Percentiles rank a stretch among this genome's conserved stretches.
phyloP scores from a whole-genome alignment of 768 basidiomycete species.

The Leccinum obscurum region DNA sequence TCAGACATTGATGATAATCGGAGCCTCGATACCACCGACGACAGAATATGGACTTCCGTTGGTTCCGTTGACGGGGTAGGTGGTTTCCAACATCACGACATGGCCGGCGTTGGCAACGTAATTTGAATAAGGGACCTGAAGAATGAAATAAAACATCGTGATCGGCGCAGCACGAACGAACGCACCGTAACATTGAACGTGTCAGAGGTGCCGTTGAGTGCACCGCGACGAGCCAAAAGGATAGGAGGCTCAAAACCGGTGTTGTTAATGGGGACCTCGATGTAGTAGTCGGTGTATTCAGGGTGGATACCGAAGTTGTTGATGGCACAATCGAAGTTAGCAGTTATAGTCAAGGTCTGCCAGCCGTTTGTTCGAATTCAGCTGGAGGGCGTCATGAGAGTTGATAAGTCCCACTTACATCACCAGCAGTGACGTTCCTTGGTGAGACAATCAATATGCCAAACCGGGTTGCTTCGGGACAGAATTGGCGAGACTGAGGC shows the following conservation, averaged over 20 bases:
- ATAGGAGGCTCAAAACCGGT: conserved; percentile 33
- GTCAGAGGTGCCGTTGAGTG: background rate
- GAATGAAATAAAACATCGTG: conserved; percentile 2
- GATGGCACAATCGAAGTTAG: conserved; percentile 31
- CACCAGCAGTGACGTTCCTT: conserved; percentile 24
- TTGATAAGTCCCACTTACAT: conserved; percentile 17
- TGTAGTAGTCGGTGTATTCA: conserved; percentile 33
- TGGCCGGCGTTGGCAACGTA: conserved; percentile 17
- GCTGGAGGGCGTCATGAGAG: background rate
- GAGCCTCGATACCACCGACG: background rate
- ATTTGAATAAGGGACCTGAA: conserved; percentile 22
- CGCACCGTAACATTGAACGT: background rate
- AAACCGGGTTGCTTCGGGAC: conserved; percentile 24
- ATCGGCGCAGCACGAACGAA: background rate
- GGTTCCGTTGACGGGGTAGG: conserved; percentile 23
- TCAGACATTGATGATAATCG: conserved; percentile 20
- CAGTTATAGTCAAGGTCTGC: conserved; percentile 23
- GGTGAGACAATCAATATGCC: conserved; percentile 23
- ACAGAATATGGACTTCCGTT: background rate
- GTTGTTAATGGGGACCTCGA: conserved; percentile 34
- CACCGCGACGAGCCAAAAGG: conserved; percentile 16
- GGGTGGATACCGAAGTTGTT: conserved; percentile 19
- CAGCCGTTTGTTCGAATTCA: conserved; percentile 3
- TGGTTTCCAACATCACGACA: conserved; percentile 24
- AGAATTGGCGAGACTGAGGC: conserved; percentile 21